Conservation (phyloP, 495 filamentous ascomycete genomes). For the Physcia stellaris region DNA sequence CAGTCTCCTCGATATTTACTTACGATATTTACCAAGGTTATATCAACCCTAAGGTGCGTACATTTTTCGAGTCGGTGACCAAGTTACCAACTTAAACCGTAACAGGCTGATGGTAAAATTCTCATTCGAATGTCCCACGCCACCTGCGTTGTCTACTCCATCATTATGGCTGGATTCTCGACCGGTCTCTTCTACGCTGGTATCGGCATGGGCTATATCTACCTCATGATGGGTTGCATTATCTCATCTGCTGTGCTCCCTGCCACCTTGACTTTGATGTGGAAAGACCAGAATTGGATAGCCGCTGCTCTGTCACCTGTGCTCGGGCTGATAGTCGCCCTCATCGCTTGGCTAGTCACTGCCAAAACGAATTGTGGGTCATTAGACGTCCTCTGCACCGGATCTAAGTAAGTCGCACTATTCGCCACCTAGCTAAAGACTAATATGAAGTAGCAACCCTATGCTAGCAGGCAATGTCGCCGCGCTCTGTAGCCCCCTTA, state of each 20-base stretch:
- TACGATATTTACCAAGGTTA: slow-evolving; percentile 77
- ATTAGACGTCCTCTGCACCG: slow-evolving; percentile 62
- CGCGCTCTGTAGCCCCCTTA: slow-evolving; percentile 63
- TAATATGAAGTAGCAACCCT: slow-evolving; percentile 49
- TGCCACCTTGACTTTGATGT: slow-evolving; percentile 66
- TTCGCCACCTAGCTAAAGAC: not conserved
- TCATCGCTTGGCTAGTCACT: slow-evolving; percentile 86
- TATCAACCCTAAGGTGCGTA: slow-evolving; percentile 33
- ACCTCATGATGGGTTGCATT: slow-evolving; percentile 85
- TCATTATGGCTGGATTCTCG: slow-evolving; percentile 75
- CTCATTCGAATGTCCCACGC: slow-evolving; percentile 80
- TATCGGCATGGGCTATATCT: slow-evolving; percentile 62
- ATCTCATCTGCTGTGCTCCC: slow-evolving; percentile 78
- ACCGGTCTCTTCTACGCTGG: slow-evolving; percentile 64
- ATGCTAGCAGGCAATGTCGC: slow-evolving; percentile 82
- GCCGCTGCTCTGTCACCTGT: slow-evolving; percentile 62
- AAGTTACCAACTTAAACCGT: too few relatives aligned
- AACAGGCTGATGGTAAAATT: slow-evolving; percentile 51
- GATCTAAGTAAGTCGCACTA: slow-evolving; percentile 44
- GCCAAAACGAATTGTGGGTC: slow-evolving; percentile 62
- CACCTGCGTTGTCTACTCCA: slow-evolving; percentile 59
- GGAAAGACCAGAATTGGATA: slow-evolving; percentile 72
- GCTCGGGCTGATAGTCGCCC: slow-evolving; percentile 58
- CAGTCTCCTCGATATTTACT: slow-evolving; percentile 83
- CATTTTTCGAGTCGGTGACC: too few relatives aligned